These are phyloP conservation scores for Euryodendron excelsum DNA, from an alignment of 148 eudicot species.

Conservation along the genomic window DNA sequence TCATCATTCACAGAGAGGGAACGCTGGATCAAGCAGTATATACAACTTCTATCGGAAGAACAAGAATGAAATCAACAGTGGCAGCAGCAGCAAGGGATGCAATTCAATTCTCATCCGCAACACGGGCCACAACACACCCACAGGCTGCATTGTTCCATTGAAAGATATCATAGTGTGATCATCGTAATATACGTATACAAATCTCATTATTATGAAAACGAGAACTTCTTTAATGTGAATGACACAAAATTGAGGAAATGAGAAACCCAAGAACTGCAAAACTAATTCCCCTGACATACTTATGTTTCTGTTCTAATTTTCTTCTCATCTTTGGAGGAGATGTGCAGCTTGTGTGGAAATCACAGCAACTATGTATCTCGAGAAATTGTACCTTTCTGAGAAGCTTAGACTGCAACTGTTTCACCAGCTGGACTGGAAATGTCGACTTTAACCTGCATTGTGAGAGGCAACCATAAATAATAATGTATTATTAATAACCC, in stretches of 20 bases:
- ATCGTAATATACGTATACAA: too few species aligned
- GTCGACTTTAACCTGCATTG: slow-evolving; percentile 58
- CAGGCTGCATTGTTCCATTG: too few species aligned
- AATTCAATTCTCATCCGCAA: too few species aligned
- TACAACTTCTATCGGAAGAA: too few species aligned
- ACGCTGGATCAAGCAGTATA: too few species aligned
- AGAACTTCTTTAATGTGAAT: slow-evolving; percentile 4
- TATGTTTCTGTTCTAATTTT: background rate
- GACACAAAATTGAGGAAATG: slow-evolving; percentile 15
- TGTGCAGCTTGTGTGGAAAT: slow-evolving; percentile 8
- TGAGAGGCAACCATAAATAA: slow-evolving; percentile 8
- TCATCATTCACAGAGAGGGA: too few species aligned
- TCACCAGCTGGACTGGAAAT: slow-evolving; percentile 57
- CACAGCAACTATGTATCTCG: background rate
- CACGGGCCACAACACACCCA: too few species aligned
- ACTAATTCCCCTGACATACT: background rate
- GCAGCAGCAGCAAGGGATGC: too few species aligned
- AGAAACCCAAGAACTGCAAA: slow-evolving; percentile 12
- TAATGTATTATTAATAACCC: background rate
- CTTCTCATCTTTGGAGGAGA: background rate
- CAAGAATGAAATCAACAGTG: too few species aligned
- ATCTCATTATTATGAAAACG: background rate
- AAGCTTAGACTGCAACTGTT: slow-evolving; percentile 71
- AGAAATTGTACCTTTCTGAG: slow-evolving; percentile 14
- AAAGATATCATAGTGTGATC: too few species aligned